Evolutionary conservation across 2,329 filamentous ascomycete genomes (phyloP).

Genomic region (Colletotrichum higginsianum): DNA sequence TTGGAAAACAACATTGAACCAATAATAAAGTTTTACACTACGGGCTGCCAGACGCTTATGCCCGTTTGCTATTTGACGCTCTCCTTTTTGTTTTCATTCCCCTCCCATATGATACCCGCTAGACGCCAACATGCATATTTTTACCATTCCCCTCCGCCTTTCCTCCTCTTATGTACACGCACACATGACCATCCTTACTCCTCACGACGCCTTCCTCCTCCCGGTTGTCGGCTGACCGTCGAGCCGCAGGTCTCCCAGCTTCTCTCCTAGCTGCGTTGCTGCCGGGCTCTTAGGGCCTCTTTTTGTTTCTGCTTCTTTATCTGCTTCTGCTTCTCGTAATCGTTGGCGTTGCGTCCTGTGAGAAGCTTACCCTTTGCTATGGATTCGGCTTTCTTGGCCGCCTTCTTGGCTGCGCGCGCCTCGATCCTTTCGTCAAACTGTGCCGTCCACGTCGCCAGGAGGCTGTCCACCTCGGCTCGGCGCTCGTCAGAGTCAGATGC

Average conservation of each 20-base stretch:
- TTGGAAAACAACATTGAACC: neutral
- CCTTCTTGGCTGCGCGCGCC: conserved; percentile 34
- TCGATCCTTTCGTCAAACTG: conserved; percentile 32
- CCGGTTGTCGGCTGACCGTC: conserved; percentile 8
- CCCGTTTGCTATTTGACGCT: conserved; percentile 6
- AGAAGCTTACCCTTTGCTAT: conserved; percentile 39
- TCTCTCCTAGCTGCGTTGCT: conserved; percentile 33
- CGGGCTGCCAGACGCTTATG: neutral
- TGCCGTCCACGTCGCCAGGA: conserved; percentile 30
- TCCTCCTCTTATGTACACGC: neutral
- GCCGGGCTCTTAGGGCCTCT: conserved; percentile 31
- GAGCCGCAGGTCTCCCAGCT: conserved; percentile 29
- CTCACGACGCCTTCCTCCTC: neutral
- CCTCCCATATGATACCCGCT: conserved; percentile 23
- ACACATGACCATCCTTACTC: neutral
- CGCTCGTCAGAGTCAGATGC: conserved; percentile 36
- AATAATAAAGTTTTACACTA: neutral
- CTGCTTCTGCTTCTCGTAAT: conserved; percentile 36
- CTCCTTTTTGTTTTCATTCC: conserved; percentile 1
- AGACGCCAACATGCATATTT: conserved; percentile 25
- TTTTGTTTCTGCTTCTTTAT: conserved; percentile 40
- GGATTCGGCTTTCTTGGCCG: conserved; percentile 20
- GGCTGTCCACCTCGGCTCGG: conserved; percentile 32
- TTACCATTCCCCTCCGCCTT: neutral
- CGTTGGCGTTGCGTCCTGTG: conserved; percentile 27